Base-by-base conservation (phyloP, 2,329 filamentous ascomycete genomes). In the Colletotrichum horii region DNA sequence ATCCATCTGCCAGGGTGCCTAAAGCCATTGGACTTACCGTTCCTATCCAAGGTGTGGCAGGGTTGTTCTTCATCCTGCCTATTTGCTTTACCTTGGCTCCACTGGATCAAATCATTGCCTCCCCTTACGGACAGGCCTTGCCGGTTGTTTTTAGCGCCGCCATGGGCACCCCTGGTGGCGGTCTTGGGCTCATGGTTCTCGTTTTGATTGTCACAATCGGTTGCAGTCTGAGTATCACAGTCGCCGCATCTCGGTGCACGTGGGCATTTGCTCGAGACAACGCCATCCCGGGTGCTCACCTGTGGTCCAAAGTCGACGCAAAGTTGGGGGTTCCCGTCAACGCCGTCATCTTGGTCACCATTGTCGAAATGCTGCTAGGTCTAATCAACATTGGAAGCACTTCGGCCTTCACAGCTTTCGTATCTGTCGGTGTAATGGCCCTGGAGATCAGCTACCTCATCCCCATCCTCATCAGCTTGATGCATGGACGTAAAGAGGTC, bases 221-320 rank as follows among this genome's bases (percentile, higher is more conserved):
- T 74, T 94, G 93, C 81, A 92, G 92, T 77, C 90, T 93, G 60
- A 91, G 92, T 52, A 94, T 92, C 87, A 93, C 91, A 2, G 94
- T 92, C 3, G 93, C 93, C 60, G 87, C 92, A 9, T 93, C 92
- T 16, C 91, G 93, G 67, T 92, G 90, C 82, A 90, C 90, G 60
- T 94, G 92, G 89, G 93, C 92, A 1, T 94, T 94, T 81, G 89
- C 93, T 60, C 91, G 93, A 79, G 93, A 94, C 79, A 92, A 92
- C 67, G 93, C 92, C 76, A 91, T 94, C 60, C 93, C 93, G 19
- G 92, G 91, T 22, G 89, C 91, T 70, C 83, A 85, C 72, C 85
- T 82, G 84, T 94, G 92, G 91, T 90, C 89, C 80, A 82, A 88
- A 76, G 89, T 94, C 78, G 90, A 94, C 85, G 83, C 84, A 61